Evolutionary conservation across 345 rosid species (phyloP).

Genomic region (Sisymbrium altissimum): DNA sequence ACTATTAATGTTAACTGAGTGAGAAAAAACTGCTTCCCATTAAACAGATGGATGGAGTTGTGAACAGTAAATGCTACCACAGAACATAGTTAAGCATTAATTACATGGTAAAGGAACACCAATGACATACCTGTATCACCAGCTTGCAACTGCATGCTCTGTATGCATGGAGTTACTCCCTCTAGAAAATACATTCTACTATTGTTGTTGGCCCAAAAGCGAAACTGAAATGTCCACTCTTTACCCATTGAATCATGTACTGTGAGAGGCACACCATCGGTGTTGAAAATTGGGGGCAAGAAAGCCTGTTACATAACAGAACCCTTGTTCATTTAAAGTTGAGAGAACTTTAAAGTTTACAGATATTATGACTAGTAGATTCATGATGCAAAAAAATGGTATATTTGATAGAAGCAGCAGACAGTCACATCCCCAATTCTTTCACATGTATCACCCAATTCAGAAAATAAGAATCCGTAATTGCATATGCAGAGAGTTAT

Average conservation of each 20-base stretch:
- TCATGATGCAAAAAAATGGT: neutral
- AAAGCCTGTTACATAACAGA: constrained; percentile 56
- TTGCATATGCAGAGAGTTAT: constrained; percentile 29
- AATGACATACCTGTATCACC: constrained; percentile 79
- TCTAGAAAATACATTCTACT: constrained; percentile 96
- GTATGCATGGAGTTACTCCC: constrained; percentile 92
- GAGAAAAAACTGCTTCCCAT: constrained; percentile 11
- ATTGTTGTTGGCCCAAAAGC: constrained; percentile 90
- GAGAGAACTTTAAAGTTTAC: constrained; percentile 10
- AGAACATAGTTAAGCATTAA: constrained; percentile 4
- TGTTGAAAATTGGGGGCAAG: constrained; percentile 74
- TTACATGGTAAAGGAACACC: constrained; percentile 14
- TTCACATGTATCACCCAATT: neutral
- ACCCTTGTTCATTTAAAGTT: neutral
- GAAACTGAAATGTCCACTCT: constrained; percentile 95
- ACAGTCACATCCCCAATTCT: constrained; percentile 8
- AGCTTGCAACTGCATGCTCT: constrained; percentile 91
- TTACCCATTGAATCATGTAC: constrained; percentile 91
- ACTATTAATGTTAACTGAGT: neutral
- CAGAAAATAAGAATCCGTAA: constrained; percentile 7
- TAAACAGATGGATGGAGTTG: constrained; percentile 7
- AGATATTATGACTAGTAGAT: constrained; percentile 6
- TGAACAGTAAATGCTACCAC: neutral
- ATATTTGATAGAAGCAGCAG: constrained; percentile 20
- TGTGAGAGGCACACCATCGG: constrained; percentile 92